Base-by-base conservation (phyloP, 345 rosid species). In the Hibiscus mutabilis region DNA sequence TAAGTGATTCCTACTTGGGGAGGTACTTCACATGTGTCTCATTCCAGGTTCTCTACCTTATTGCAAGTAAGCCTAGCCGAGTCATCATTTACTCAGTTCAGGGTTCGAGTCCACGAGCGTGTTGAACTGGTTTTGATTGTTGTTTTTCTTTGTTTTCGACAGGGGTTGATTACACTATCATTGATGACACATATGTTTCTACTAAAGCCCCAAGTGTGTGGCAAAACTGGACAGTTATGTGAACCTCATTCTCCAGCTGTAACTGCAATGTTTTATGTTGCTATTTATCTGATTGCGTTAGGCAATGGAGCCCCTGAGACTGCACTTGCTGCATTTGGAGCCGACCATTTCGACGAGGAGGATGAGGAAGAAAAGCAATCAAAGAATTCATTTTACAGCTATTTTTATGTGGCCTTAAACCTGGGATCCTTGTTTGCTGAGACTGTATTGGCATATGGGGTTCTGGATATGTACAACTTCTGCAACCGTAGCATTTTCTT, bases 351-450 rank as follows among this genome's bases (percentile, higher is more conserved):
- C 27, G 83, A 84, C 2, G 79, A 79, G 57, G 85, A 84, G 40
- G 80, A 81, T 56, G 71, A 75, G 1, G 19, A 64, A n/a, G 87
- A 81, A 69, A 79, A 64, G 55, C 75, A 53, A 37, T 79, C 79
- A 8, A 79, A 79, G 77, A 49, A 73, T 21, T 71, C 82, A 14
- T 79, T 81, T 59, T 81, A 69, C 60, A 74, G 85, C 66, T 84
- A 84, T 46, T 81, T 81, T 47, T 81, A 79, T 22, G 79, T 84
- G 4, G 80, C 82, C 2, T 49, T 74, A 25, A 81, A 77, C 69
- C 47, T 81, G 15, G 85, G 87, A 14, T 77, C 75, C 64, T 75
- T 84, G 66, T 70, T 81, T 60, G 71, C 83, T 1, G 83, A 84
- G 77, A 84, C 79, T 1, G 70, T 70, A 5, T 60, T 84, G 57